Percentiles rank a stretch among this genome's conserved stretches.
Conservation (phyloP, 129 eudicot genomes). For the Solidago caesia region DNA sequence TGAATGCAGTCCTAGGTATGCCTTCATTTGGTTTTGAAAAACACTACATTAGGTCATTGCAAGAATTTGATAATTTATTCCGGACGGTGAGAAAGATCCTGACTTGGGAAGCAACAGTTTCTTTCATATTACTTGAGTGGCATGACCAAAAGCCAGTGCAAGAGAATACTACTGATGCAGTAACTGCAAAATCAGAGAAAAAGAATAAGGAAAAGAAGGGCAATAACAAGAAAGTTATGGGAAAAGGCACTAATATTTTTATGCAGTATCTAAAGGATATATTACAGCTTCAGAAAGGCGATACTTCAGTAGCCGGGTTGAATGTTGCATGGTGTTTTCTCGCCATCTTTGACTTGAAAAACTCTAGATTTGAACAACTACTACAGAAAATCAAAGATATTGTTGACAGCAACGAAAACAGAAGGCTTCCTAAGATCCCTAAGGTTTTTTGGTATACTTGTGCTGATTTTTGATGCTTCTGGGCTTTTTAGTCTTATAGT, state of each 20-base stretch:
- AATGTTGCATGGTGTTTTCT: slow-evolving; percentile 39
- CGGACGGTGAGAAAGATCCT: slow-evolving; percentile 47
- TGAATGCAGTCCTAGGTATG: slow-evolving; percentile 26
- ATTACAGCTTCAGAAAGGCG: slow-evolving; percentile 33
- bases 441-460: slow-evolving; percentile 39
- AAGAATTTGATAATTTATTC: slow-evolving; percentile 39
- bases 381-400: slow-evolving; percentile 68
- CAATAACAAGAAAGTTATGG: slow-evolving; percentile 71
- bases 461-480: not conserved
- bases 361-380: slow-evolving; percentile 41
- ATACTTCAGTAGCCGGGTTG: slow-evolving; percentile 31
- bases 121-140: slow-evolving; percentile 60
- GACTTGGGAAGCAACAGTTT: slow-evolving; percentile 61
- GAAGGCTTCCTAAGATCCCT: slow-evolving; percentile 93
- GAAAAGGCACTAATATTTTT: slow-evolving; percentile 70
- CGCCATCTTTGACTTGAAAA: slow-evolving; percentile 50
- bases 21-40: slow-evolving; percentile 29
- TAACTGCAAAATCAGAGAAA: slow-evolving; percentile 34
- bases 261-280: slow-evolving; percentile 59
- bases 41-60: slow-evolving; percentile 43
- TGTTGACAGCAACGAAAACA: slow-evolving; percentile 84
- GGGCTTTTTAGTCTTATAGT: not conserved
- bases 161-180: slow-evolving; percentile 28
- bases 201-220: slow-evolving; percentile 36
- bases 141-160: slow-evolving; percentile 25